These are phyloP conservation scores for Chrysophaeum taylorii DNA, from an alignment of 352 stramenopile species.

Conservation along the genomic window DNA sequence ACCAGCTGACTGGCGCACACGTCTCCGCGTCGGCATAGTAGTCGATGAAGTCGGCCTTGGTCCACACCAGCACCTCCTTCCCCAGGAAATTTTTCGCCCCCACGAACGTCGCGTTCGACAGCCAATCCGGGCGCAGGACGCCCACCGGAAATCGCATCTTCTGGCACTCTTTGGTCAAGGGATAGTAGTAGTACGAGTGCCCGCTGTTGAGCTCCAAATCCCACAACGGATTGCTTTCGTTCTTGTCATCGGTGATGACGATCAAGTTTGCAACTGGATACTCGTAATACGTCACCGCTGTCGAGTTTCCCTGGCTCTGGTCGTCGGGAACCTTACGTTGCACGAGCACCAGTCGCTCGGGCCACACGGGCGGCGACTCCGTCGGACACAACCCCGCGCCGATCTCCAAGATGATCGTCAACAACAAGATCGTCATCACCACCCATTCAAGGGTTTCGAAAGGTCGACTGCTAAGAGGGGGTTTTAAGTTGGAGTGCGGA, in stretches of 20 bases:
- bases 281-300: constrained; percentile 21
- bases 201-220: constrained; percentile 13
- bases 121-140: constrained; percentile 21
- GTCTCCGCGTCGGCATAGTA: constrained; percentile 20
- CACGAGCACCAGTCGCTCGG: constrained; percentile 6
- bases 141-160: constrained; percentile 16
- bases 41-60: constrained; percentile 25
- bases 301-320: neutral
- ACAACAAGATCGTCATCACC: too few species aligned
- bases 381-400: too few species aligned
- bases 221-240: neutral
- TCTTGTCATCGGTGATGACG: constrained; percentile 8
- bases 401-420: too few species aligned
- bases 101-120: constrained; percentile 7
- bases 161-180: neutral
- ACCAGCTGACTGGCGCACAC: constrained; percentile 14
- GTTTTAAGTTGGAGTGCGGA: too few species aligned
- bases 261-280: constrained; percentile 10
- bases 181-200: constrained; percentile 20
- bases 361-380: constrained; percentile 20
- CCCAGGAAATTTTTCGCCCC: neutral
- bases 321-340: constrained; percentile 13
- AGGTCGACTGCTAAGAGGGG: too few species aligned
- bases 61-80: neutral
- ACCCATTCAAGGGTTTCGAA: too few species aligned